Conservation (phyloP, 805 yeast species). For the Wickerhamomyces hampshirensis region DNA sequence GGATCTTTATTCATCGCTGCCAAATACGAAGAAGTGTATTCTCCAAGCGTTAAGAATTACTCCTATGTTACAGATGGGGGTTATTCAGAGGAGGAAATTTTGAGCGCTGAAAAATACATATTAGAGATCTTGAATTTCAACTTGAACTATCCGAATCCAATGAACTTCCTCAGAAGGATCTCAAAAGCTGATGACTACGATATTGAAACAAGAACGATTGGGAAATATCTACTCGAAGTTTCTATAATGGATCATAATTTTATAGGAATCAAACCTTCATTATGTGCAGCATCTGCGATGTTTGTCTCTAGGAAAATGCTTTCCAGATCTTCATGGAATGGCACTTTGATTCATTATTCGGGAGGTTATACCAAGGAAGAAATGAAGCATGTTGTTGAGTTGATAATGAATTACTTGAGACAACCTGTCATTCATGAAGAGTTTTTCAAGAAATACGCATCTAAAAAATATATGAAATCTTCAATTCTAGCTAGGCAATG, state of each 20-base stretch:
- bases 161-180: constrained; percentile 82
- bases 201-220: constrained; percentile 75
- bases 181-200: constrained; percentile 91
- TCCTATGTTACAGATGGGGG: constrained; percentile 88
- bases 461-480: constrained; percentile 82
- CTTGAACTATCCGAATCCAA: constrained; percentile 81
- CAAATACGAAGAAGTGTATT: constrained; percentile 86
- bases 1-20: constrained; percentile 87
- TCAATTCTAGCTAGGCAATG: constrained; percentile 74
- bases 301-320: constrained; percentile 70
- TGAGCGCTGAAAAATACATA: constrained; percentile 78
- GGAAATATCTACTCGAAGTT: constrained; percentile 78
- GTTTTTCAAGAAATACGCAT: constrained; percentile 87
- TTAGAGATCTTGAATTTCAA: constrained; percentile 68
- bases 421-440: constrained; percentile 86
- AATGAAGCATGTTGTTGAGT: constrained; percentile 63
- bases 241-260: constrained; percentile 72
- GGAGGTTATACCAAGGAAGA: constrained; percentile 82
- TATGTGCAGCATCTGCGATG: constrained; percentile 86
- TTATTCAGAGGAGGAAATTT: constrained; percentile 72
- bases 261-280: constrained; percentile 68
- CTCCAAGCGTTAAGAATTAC: constrained; percentile 81
- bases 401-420: constrained; percentile 70
- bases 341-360: constrained; percentile 81
- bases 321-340: constrained; percentile 71